A percentile compares a stretch with the other conserved stretches of the same genome.
phyloP scores from a whole-genome alignment of 257 asterid species.

The Penstemon newberryi region DNA sequence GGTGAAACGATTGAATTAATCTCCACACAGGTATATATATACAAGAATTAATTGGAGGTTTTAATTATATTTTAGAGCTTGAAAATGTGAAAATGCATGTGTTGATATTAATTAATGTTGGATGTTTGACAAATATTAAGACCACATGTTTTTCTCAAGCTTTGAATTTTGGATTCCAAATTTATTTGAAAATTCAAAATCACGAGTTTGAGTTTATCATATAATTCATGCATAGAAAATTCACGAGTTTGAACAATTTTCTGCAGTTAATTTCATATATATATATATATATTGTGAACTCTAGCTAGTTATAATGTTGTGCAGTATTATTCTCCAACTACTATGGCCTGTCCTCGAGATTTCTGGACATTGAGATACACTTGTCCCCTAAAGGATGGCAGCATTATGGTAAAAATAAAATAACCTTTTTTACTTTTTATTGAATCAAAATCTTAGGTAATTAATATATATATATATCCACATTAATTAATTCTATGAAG shows the following conservation, averaged over 20 bases:
- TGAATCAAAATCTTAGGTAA: too few relatives aligned
- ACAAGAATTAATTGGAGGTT: not conserved
- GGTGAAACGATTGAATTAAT: constrained; percentile 26
- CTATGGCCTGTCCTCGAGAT: constrained; percentile 31
- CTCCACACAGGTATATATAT: constrained; percentile 22
- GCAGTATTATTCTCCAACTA: constrained; percentile 32
- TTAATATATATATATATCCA: not conserved
- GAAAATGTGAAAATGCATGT: too few relatives aligned
- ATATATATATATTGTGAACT: not conserved
- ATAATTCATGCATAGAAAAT: not conserved
- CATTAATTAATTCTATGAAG: constrained; percentile 14
- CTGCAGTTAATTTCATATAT: too few relatives aligned
- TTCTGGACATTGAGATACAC: constrained; percentile 37
- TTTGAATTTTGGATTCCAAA: too few relatives aligned
- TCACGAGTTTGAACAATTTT: not conserved
- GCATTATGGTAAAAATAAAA: constrained; percentile 23
- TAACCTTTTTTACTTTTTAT: not conserved
- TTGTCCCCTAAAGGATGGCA: constrained; percentile 26
- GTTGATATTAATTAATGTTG: too few relatives aligned
- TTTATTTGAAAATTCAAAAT: too few relatives aligned
- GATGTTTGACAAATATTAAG: too few relatives aligned
- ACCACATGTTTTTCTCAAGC: too few relatives aligned
- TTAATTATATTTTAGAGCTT: too few relatives aligned
- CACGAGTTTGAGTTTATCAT: not conserved
- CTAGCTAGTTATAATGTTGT: not conserved